Base-by-base conservation (phyloP, 768 basidiomycete genomes). In the Russula earlei region DNA sequence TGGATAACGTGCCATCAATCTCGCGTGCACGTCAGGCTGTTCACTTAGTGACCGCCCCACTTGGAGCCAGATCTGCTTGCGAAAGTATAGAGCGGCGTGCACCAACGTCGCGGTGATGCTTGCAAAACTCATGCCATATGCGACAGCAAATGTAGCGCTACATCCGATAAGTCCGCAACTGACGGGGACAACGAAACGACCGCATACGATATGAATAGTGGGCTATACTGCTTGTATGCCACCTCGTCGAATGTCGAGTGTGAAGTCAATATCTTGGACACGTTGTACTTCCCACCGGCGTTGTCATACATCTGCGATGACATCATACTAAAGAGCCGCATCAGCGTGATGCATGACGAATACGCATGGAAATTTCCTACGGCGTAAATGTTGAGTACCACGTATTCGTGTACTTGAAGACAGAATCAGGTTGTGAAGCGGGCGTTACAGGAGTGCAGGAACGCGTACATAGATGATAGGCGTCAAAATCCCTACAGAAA, bases 51-150 rank as follows among this genome's bases (percentile, higher is more conserved):
- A 70, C 34, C 74, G 65, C 49, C 74, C 69, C n/a, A 71, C 65
- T 59, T 76, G 76, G 15, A 65, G 62, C 67, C 67, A 69, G 45
- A 74, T 75, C 59, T 71, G 73, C 63, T 72, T 73, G 54, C 74
- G 67, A 68, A 71, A 76, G 66, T 75, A 76, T n/a, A 78, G 61
- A 49, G 70, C 64, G 0, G 76, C 69, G 62, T 78, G 77, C 19
- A 71, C 68, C 49, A 78, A 65, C 15, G 75, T 76, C 24, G 76
- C 71, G 14, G 74, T 74, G 52, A 75, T 73, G 31, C 70, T 69
- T 12, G 75, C 75, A 57, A 78, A 77, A n/a, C 84, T 85, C 9
- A 91, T 73, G 22, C 84, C 89, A 64, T 91, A 93, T 9, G 82
- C 75, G 34, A 91, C 69, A 12, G 90, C 83, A 64, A 91, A 91